Evolutionary conservation across 192 early-diverging fungal species (phyloP), one percentile per base, ranked within the genome.

Genomic region (Dissophora globulifera): DNA sequence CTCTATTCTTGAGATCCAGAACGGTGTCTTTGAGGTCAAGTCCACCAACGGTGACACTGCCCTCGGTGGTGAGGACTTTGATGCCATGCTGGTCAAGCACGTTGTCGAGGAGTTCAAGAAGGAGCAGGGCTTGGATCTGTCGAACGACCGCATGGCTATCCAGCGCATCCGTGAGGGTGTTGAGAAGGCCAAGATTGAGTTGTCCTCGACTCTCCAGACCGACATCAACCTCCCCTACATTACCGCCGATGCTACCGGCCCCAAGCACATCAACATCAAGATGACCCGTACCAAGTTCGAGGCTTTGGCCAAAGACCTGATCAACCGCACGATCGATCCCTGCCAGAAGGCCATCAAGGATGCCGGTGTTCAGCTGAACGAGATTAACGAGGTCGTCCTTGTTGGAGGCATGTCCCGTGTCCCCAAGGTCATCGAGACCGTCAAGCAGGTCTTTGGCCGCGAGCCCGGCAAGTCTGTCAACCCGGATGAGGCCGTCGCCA

Each of bases 101-200:
- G 86, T 98, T 49, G 89, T 95, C 54, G 91, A 92, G 58, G 83
- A 91, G 69, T 98, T 96, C 88, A 94, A 95, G 87, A 94, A 96
- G 78, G 93, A 96, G 82, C 85, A 89, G 50, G 88, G 91, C 60
- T 85, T 97, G 67, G 94, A 98, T 80, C 76, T 97, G 45, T 78
- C 82, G 59, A 86, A 84, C 58, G 95, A 98, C 84, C 90, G 92
- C 66, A 97, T 96, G 88, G 95, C 97, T 26, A 90, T 96, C 58
- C 95, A 97, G 84, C 94, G 96, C 81, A 92, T 98, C 63, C 93
- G 95, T 81, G 95, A 97, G 84, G 95, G 94, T 42, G 89, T 91
- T 68, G 96, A 98, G 81, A 98, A 98, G 87, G 96, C 95, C 68
- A 98, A 98, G 91, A 96, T 96, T 67, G 97, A 97, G 84, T 86